These are phyloP conservation scores for Candida taoyuanica DNA, from an alignment of 805 yeast genomes.

Conservation along the genomic window DNA sequence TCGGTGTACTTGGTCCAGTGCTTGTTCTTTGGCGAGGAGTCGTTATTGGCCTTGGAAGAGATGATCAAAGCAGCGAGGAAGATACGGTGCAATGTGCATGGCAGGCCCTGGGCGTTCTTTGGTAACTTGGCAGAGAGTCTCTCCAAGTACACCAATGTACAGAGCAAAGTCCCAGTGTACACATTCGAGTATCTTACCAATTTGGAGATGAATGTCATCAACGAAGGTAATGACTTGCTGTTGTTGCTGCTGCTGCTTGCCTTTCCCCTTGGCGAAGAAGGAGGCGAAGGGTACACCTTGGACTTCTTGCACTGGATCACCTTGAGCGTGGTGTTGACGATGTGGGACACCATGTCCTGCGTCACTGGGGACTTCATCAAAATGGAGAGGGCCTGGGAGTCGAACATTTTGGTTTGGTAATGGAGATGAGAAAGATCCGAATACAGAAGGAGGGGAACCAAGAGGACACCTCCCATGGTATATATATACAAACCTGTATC, in stretches of 20 bases:
- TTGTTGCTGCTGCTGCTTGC: conserved; percentile 1
- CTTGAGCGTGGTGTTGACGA: conserved; percentile 62
- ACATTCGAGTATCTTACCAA: conserved; percentile 73
- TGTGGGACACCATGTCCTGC: conserved; percentile 67
- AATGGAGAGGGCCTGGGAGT: conserved; percentile 52
- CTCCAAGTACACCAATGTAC: conserved; percentile 65
- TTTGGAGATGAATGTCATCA: conserved; percentile 68
- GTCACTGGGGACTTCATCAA: conserved; percentile 64
- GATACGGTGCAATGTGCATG: conserved; percentile 77
- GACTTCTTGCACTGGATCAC: conserved; percentile 56
- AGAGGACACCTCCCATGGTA: too few relatives aligned
- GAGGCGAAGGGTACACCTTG: conserved; percentile 33
- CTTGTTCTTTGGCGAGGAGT: conserved; percentile 68
- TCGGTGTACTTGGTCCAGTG: conserved; percentile 82
- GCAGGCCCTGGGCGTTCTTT: conserved; percentile 66
- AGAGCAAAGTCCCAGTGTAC: conserved; percentile 73
- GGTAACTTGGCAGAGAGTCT: conserved; percentile 59
- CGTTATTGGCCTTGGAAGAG: conserved; percentile 72
- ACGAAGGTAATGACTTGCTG: conserved; percentile 43
- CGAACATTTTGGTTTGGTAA: conserved; percentile 36
- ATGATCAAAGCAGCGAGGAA: conserved; percentile 70
- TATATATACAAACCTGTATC: too few relatives aligned
- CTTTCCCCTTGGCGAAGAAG: conserved; percentile 29
- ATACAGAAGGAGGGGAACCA: too few relatives aligned
- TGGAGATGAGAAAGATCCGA: too few relatives aligned